Conservation (phyloP, 2,329 filamentous ascomycete genomes). For the Xenosphaeropsis pyriputrescens region DNA sequence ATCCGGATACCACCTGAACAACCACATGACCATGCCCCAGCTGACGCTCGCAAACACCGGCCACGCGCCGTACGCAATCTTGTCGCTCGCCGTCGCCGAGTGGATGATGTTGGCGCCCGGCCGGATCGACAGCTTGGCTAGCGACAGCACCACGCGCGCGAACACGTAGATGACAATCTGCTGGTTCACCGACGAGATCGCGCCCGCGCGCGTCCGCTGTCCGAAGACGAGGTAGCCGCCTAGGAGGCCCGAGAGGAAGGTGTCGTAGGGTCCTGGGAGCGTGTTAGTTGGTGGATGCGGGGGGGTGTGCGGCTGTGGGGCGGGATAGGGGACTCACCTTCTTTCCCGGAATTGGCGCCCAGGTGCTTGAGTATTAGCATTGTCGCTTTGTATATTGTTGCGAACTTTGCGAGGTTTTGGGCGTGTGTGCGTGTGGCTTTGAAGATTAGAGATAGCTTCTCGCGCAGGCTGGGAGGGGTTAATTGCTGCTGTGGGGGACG, state of each 20-base stretch:
- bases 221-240: conserved; percentile 94
- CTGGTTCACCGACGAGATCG: conserved; percentile 72
- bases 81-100: conserved; percentile 25
- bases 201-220: conserved; percentile 42
- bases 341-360: conserved; percentile 41
- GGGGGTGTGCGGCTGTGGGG: background rate
- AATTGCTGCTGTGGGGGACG: background rate
- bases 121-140: conserved; percentile 72
- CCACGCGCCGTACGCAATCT: conserved; percentile 64
- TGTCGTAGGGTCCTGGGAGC: conserved; percentile 52
- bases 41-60: conserved; percentile 80
- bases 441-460: conserved; percentile 66
- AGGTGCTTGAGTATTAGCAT: conserved; percentile 61
- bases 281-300: conserved; percentile 17
- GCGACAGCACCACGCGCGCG: conserved; percentile 71
- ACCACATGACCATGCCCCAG: conserved; percentile 90
- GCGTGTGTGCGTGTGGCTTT: conserved; percentile 85
- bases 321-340: conserved; percentile 22
- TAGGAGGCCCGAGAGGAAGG: conserved; percentile 72
- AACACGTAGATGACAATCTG: conserved; percentile 99
- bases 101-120: conserved; percentile 34
- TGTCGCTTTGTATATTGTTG: conserved; percentile 73
- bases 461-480: conserved; percentile 36
- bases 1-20: conserved; percentile 86
- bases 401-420: conserved; percentile 81